Evolutionary conservation across 495 filamentous ascomycete species (phyloP).

Genomic region (Aspergillus funiculosus): DNA sequence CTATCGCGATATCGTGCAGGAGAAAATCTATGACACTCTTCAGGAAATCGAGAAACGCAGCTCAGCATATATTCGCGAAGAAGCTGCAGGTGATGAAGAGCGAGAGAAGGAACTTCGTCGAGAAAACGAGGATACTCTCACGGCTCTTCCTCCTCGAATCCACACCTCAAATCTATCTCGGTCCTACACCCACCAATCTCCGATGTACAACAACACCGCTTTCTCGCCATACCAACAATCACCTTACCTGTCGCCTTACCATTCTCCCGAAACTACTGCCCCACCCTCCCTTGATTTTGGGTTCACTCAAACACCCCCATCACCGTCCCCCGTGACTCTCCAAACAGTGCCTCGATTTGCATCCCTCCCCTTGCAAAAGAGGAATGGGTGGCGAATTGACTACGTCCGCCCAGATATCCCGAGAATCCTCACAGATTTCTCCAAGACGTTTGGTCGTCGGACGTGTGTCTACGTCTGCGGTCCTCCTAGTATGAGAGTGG

Average conservation of each 20-base stretch:
- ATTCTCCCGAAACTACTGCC: neutral
- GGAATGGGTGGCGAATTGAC: slow-evolving; percentile 82
- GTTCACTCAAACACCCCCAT: slow-evolving; percentile 17
- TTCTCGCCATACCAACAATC: slow-evolving; percentile 7
- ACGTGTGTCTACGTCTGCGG: slow-evolving; percentile 95
- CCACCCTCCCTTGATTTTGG: slow-evolving; percentile 23
- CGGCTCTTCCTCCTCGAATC: slow-evolving; percentile 58
- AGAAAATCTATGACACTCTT: slow-evolving; percentile 77
- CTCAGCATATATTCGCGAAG: slow-evolving; percentile 70
- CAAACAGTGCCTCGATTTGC: slow-evolving; percentile 67
- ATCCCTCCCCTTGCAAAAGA: slow-evolving; percentile 62
- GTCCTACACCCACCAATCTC: slow-evolving; percentile 4
- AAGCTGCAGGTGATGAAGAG: slow-evolving; percentile 73
- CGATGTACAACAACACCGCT: neutral
- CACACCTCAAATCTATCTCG: slow-evolving; percentile 17
- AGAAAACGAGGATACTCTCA: slow-evolving; percentile 83
- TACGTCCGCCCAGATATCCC: slow-evolving; percentile 88
- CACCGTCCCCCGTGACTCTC: slow-evolving; percentile 1
- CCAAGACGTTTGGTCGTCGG: slow-evolving; percentile 69
- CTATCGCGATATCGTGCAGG: slow-evolving; percentile 60
- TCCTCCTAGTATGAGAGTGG: slow-evolving; percentile 77
- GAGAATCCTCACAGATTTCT: slow-evolving; percentile 75
- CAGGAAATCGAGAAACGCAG: slow-evolving; percentile 76
- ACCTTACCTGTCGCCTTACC: neutral
- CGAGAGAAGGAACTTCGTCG: slow-evolving; percentile 70